Conservation (phyloP, 768 basidiomycete species). For the Lactarius evosmus region DNA sequence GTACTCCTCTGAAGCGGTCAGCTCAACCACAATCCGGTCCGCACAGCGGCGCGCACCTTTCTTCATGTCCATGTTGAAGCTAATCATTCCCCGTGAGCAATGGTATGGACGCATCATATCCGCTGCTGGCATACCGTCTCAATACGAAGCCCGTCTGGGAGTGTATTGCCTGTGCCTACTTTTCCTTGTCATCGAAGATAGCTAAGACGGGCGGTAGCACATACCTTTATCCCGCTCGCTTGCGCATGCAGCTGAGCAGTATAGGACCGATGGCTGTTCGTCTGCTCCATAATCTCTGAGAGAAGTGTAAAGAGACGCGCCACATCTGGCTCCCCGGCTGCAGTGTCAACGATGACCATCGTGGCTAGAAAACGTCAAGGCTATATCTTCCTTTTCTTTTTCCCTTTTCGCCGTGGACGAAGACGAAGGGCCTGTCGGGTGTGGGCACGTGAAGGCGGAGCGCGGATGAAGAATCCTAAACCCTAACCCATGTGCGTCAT, state of each 20-base stretch:
- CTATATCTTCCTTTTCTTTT: no score
- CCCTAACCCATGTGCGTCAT: constrained; percentile 32
- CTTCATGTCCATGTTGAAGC: constrained; percentile 87
- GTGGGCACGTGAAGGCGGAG: background rate
- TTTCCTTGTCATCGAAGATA: background rate
- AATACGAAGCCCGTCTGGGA: constrained; percentile 90
- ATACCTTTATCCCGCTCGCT: constrained; percentile 76
- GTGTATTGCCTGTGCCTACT: constrained; percentile 81
- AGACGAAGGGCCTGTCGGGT: background rate
- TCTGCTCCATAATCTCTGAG: constrained; percentile 77
- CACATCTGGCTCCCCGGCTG: constrained; percentile 52
- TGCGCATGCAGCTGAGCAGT: constrained; percentile 71
- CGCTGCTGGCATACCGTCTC: constrained; percentile 52
- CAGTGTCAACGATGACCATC: constrained; percentile 55
- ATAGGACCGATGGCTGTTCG: constrained; percentile 71
- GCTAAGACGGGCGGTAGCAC: constrained; percentile 24
- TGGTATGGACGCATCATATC: background rate
- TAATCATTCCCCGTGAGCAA: constrained; percentile 30
- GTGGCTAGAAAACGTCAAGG: background rate
- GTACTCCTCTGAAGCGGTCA: constrained; percentile 66
- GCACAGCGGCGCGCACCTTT: constrained; percentile 52
- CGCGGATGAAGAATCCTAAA: background rate
- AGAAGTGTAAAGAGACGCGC: constrained; percentile 64
- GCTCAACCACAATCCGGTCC: background rate
- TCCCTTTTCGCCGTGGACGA: no score